These are phyloP conservation scores for Nepenthes alata DNA, from an alignment of 179 eudicot genomes.

Conservation along the genomic window DNA sequence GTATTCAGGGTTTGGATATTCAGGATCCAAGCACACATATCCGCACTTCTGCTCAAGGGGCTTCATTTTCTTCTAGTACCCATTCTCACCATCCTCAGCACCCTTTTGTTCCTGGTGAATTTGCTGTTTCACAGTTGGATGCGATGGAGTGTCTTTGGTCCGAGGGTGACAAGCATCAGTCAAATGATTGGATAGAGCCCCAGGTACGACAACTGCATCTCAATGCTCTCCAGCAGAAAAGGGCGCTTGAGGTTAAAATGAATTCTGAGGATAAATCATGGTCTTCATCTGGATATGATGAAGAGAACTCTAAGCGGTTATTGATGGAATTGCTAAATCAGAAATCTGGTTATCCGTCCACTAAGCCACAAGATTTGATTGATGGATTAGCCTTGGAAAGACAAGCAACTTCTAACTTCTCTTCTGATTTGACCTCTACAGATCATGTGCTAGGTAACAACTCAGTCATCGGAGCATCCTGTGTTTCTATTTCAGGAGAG, in stretches of 20 bases:
- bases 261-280: slow-evolving; percentile 39
- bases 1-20: slow-evolving; percentile 49
- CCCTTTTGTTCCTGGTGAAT: slow-evolving; percentile 32
- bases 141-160: slow-evolving; percentile 43
- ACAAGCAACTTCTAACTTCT: slow-evolving; percentile 28
- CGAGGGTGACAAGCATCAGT: slow-evolving; percentile 36
- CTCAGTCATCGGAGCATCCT: slow-evolving; percentile 30
- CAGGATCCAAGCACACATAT: slow-evolving; percentile 43
- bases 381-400: slow-evolving; percentile 26
- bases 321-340: slow-evolving; percentile 83
- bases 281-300: slow-evolving; percentile 48
- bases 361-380: slow-evolving; percentile 25
- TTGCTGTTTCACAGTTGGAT: slow-evolving; percentile 40
- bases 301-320: slow-evolving; percentile 70
- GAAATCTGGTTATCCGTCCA: slow-evolving; percentile 41
- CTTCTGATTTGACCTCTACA: slow-evolving; percentile 31
- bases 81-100: slow-evolving; percentile 38
- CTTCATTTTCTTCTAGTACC: slow-evolving; percentile 36
- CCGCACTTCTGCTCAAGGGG: slow-evolving; percentile 35
- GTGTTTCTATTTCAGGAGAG: slow-evolving; percentile 35
- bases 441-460: slow-evolving; percentile 28
- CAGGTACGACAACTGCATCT: slow-evolving; percentile 49
- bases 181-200: slow-evolving; percentile 66
- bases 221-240: slow-evolving; percentile 49
- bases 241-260: slow-evolving; percentile 40